phyloP scores from a whole-genome alignment of 768 basidiomycete genomes.

The Brasilioporus rufonigricans region DNA sequence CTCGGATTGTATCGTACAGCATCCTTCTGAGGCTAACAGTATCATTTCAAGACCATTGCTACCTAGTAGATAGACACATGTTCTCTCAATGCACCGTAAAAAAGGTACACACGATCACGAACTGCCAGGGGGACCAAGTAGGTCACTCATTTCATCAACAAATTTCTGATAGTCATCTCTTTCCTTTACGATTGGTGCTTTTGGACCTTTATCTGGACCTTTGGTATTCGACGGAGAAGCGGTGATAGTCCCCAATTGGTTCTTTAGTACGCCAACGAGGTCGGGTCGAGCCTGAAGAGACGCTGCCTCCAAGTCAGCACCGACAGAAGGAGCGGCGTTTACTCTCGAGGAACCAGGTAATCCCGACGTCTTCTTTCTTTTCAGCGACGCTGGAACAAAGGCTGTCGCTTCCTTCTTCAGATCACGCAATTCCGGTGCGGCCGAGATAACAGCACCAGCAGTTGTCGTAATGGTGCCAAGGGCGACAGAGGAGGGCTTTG shows the following conservation, averaged over 20 bases:
- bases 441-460: slow-evolving; percentile 69
- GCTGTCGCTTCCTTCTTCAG: slow-evolving; percentile 93
- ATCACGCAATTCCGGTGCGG: slow-evolving; percentile 86
- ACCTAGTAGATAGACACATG: neutral
- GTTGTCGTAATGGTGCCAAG: slow-evolving; percentile 43
- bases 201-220: slow-evolving; percentile 17
- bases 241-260: slow-evolving; percentile 49
- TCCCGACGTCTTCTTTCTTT: slow-evolving; percentile 59
- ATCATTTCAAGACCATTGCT: neutral
- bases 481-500: slow-evolving; percentile 34
- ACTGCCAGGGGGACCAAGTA: slow-evolving; percentile 38
- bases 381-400: slow-evolving; percentile 82
- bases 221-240: slow-evolving; percentile 21
- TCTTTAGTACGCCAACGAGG: slow-evolving; percentile 58
- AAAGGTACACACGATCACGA: slow-evolving; percentile 8
- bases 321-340: slow-evolving; percentile 64
- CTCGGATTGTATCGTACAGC: neutral
- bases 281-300: slow-evolving; percentile 55
- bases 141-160: slow-evolving; percentile 72
- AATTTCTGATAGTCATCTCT: slow-evolving; percentile 77
- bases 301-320: slow-evolving; percentile 25
- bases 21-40: neutral
- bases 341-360: slow-evolving; percentile 41
- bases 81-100: neutral
- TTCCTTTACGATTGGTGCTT: slow-evolving; percentile 35